phyloP scores from a whole-genome alignment of 1,139 yeast genomes.

The Geotrichum siamense region DNA sequence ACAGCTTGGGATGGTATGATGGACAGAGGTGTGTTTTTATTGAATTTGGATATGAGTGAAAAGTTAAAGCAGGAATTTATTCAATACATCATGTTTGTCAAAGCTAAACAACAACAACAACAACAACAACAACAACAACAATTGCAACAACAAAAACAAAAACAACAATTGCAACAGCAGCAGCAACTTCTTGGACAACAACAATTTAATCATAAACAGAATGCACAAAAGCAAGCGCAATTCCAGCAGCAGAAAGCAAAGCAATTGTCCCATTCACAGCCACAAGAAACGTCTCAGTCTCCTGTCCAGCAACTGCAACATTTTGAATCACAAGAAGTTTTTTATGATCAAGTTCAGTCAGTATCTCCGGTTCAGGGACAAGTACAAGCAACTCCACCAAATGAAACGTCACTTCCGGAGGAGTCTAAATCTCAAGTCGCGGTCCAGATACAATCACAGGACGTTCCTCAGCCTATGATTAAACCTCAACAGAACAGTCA shows the following conservation, averaged over 20 bases:
- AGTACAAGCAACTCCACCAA: too few relatives aligned
- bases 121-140: background rate
- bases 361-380: background rate
- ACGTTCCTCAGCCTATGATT: slow-evolving; percentile 4
- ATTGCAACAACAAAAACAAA: slow-evolving; percentile 4
- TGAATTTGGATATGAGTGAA: slow-evolving; percentile 5
- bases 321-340: background rate
- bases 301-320: slow-evolving; percentile 4
- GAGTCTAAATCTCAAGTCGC: background rate
- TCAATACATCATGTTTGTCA: slow-evolving; percentile 6
- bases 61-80: slow-evolving; percentile 4
- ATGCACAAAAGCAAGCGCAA: background rate
- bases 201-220: slow-evolving; percentile 2
- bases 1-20: slow-evolving; percentile 5
- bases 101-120: slow-evolving; percentile 1
- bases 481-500: slow-evolving; percentile 6
- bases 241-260: background rate
- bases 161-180: slow-evolving; percentile 10
- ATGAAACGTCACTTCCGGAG: too few relatives aligned
- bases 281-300: too few relatives aligned
- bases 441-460: background rate
- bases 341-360: background rate
- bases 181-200: slow-evolving; percentile 7
- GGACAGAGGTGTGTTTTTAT: slow-evolving; percentile 2
- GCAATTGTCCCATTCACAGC: too few relatives aligned